phyloP scores from a whole-genome alignment of 2,329 filamentous ascomycete genomes.

The Talaromyces albobiverticillius region DNA sequence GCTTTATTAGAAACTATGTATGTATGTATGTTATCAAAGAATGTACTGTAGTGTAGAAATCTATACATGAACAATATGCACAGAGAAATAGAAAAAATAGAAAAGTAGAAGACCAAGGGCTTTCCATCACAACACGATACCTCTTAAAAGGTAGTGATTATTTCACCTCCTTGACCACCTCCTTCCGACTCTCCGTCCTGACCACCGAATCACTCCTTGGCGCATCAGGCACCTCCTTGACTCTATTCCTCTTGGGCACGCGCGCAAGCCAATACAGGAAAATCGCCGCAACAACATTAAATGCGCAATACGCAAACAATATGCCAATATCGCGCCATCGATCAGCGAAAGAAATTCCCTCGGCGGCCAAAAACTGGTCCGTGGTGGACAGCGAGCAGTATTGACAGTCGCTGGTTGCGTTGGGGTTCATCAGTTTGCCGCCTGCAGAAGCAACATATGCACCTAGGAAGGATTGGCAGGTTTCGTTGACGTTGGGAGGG shows the following conservation, averaged over 20 bases:
- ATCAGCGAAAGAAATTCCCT: constrained; percentile 44
- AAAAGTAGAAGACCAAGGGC: too few relatives aligned
- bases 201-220: not conserved
- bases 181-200: not conserved
- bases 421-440: constrained; percentile 63
- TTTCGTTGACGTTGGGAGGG: constrained; percentile 57
- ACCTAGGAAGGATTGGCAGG: constrained; percentile 61
- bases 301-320: constrained; percentile 51
- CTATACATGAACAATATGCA: too few relatives aligned
- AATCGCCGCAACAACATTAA: constrained; percentile 52
- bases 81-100: too few relatives aligned
- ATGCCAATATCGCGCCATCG: constrained; percentile 56
- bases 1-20: too few relatives aligned
- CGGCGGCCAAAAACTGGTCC: constrained; percentile 50
- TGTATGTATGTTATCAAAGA: too few relatives aligned
- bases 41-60: too few relatives aligned
- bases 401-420: constrained; percentile 57
- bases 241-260: constrained; percentile 37
- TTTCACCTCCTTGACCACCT: not conserved
- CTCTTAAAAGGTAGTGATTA: too few relatives aligned
- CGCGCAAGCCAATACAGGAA: constrained; percentile 54
- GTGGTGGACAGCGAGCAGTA: constrained; percentile 39
- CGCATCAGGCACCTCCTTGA: constrained; percentile 11
- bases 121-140: too few relatives aligned
- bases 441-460: constrained; percentile 50